Base-by-base conservation (phyloP, 345 rosid species). In the Ricinus communis region DNA sequence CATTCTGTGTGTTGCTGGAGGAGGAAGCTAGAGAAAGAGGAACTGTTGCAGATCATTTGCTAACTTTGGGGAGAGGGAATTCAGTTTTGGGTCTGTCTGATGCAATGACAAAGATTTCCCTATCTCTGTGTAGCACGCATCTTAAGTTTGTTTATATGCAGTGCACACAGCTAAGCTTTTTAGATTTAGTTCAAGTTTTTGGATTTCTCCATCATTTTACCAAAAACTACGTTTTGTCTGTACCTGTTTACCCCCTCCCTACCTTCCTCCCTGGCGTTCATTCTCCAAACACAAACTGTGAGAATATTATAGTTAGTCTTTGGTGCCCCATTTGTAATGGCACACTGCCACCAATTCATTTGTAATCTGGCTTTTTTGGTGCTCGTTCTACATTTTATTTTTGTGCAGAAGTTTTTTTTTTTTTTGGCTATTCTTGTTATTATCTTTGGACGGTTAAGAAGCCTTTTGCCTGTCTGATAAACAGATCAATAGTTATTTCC, bases 51-150 rank as follows among this genome's bases (percentile, higher is more conserved):
- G 62, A 58, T 54, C 18, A 49, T 69, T 28, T 38, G 65, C 65
- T 53, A 15, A 56, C 19, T 38, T 40, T 49, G 43, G 66, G 64
- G 31, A 58, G 56, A 65, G 77, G 73, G 70, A 46, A 31, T 72
- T 49, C 51, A 18, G 61, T 62, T 50, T 73, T 22, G 45, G 10
- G 43, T 43, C 60, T 62, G 21, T 30, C 24, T 0, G 47, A 16
- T 5, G 47, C 65, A 61, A 61, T 61, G 65, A 27, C 14, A n/a
- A 27, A 4, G 24, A n/a, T 18, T 6, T 56, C 14, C 8, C 38
- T 16, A 13, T 56, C 15, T 12, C 61, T 56, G 36, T 25, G 61
- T 27, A 28, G 61, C 61, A 4, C 30, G 8, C 33, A 0, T 55
- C 33, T 55, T 2, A 1, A 33, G 16, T 15, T 0, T 28, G 62